A percentile compares a stretch with the other conserved stretches of the same genome.
phyloP scores from a whole-genome alignment of 305 asterid genomes.

The Andrographis paniculata region DNA sequence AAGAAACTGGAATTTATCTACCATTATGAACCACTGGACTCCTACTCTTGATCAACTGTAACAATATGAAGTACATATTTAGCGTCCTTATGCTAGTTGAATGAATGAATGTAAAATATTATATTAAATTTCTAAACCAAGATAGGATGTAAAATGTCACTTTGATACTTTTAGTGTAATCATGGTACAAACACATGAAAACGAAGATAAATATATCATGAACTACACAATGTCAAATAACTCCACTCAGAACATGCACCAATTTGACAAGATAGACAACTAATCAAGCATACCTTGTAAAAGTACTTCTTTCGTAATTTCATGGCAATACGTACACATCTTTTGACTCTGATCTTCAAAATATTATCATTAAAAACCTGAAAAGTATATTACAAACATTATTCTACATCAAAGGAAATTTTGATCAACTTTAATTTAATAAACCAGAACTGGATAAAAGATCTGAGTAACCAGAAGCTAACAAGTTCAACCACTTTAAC shows the following conservation, averaged over 20 bases:
- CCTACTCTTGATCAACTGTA: conserved; percentile 62
- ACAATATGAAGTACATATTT: too few relatives aligned
- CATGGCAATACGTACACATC: conserved; percentile 84
- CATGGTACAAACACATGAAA: background rate
- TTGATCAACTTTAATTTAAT: conserved; percentile 5
- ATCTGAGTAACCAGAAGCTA: background rate
- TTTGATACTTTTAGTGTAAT: background rate
- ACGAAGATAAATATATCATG: too few relatives aligned
- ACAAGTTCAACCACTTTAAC: background rate
- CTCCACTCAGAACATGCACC: background rate
- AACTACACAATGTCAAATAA: too few relatives aligned
- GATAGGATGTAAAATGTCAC: background rate
- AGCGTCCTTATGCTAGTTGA: background rate
- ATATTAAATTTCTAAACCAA: background rate
- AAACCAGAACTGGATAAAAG: conserved; percentile 1
- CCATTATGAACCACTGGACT: conserved; percentile 44
- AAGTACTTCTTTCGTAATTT: conserved; percentile 90
- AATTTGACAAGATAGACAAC: conserved; percentile 9
- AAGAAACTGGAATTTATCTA: conserved; percentile 21
- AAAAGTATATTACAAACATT: background rate
- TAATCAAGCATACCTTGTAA: conserved; percentile 55
- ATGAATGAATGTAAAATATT: too few relatives aligned
- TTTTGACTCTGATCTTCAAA: conserved; percentile 79
- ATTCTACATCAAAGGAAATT: conserved; percentile 1
- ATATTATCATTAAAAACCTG: conserved; percentile 74